Percentiles rank a stretch among this genome's conserved stretches.
Evolutionary conservation across 352 stramenopile species (phyloP).

Genomic region (Pythium dissotocum): DNA sequence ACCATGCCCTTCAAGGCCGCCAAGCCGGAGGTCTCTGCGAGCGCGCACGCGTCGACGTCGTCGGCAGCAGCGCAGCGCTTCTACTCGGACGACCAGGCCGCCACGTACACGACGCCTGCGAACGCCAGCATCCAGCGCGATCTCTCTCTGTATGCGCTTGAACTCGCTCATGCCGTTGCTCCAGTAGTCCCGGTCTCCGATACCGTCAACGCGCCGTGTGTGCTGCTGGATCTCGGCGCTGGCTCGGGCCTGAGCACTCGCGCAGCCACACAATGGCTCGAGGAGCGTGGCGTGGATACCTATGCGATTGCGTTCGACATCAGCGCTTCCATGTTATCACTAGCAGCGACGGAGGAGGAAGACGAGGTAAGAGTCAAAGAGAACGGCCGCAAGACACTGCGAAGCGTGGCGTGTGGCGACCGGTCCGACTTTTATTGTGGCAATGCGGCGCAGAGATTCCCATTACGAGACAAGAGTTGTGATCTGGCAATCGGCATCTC

Average conservation of each 20-base stretch:
- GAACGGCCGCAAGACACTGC: slow-evolving; percentile 20
- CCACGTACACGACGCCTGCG: slow-evolving; percentile 64
- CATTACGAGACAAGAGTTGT: slow-evolving; percentile 45
- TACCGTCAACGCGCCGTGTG: slow-evolving; percentile 5
- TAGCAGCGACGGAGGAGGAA: slow-evolving; percentile 22
- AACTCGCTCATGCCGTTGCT: slow-evolving; percentile 39
- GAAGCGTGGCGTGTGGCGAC: slow-evolving; percentile 16
- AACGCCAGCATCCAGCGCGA: slow-evolving; percentile 74
- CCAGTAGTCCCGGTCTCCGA: not conserved
- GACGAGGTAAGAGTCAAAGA: slow-evolving; percentile 12
- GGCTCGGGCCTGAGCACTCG: slow-evolving; percentile 70
- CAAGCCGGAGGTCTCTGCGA: slow-evolving; percentile 47
- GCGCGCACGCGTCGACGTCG: slow-evolving; percentile 34
- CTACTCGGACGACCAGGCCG: slow-evolving; percentile 63
- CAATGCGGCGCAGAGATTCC: slow-evolving; percentile 63
- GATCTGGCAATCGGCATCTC: slow-evolving; percentile 71
- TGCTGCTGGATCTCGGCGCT: slow-evolving; percentile 68
- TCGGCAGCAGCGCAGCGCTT: slow-evolving; percentile 53
- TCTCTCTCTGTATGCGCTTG: slow-evolving; percentile 62
- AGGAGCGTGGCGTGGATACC: slow-evolving; percentile 27
- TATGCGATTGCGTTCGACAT: slow-evolving; percentile 76
- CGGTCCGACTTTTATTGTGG: slow-evolving; percentile 52
- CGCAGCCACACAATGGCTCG: slow-evolving; percentile 55
- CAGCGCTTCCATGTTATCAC: slow-evolving; percentile 70
- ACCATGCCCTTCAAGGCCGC: slow-evolving; percentile 61